Base-by-base conservation (phyloP, 768 basidiomycete genomes). In the Hygrocybe punicea region DNA sequence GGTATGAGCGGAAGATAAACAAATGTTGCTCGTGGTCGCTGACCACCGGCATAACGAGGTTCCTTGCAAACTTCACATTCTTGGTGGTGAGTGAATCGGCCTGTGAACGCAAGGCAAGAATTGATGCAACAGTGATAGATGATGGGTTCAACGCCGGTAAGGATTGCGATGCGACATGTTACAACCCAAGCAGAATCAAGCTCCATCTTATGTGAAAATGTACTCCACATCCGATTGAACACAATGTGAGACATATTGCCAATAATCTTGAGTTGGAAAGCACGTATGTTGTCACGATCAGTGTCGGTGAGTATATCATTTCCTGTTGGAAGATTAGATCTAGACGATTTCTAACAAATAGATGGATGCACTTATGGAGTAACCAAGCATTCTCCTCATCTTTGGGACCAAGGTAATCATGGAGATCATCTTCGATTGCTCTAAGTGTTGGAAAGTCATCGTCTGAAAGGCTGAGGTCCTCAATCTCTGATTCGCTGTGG, bases 121-220 rank as follows among this genome's bases (percentile, higher is more conserved):
- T 69, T 66, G 9, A 64, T 34, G 51, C 76, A 78, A 39, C 74
- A 76, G 54, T 74, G 58, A 53, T 67, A 66, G 42, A 55, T 67
- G 4, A 51, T 25, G 0, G 68, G 67, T 8, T 45, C 25, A 4
- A 77, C 48, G 3, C 63, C 65, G 2, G 70, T 62, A 1, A 76
- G 55, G 4, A 62, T 49, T 1, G 67, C 67, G 11, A 72, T 24
- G 1, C 62, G 63, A 7, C 61, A 58, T 2, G 64, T 34, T 16
- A 67, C 68, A 2, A 65, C 58, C 51, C 63, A 72, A n/a, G 66
- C 60, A 0, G 71, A 69, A 13, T 57, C 48, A 9, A 73, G 59
- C 6, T 64, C 40, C 16, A 72, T 44, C 21, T 67, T 63, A 29
- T 67, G 55, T 6, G 35, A 23, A 46, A 73, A 71, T 1, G 65